Base-by-base conservation (phyloP, 2,329 filamentous ascomycete species). In the Fusarium sp. region DNA sequence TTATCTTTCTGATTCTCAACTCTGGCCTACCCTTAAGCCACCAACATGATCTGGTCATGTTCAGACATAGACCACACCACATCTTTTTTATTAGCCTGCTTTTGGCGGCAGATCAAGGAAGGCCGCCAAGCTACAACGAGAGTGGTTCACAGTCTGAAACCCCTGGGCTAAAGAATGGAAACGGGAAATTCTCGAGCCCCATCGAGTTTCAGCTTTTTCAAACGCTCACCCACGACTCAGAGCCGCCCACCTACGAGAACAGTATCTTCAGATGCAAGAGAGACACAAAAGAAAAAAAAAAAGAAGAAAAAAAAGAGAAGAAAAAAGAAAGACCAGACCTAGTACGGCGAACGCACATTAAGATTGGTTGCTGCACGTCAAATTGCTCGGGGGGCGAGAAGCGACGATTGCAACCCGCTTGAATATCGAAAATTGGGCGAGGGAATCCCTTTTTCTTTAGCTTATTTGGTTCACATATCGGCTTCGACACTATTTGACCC, bases 301-400 rank as follows among this genome's bases (percentile, higher is more conserved):
- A 49, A 23, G n/a, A 46, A 38, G n/a, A n/a, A n/a, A n/a, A n/a
- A n/a, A 23, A 23, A 14, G 10, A 21, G 37, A 37, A 27, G 27
- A 42, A 14, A 38, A 38, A 49, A 23, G n/a, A 46, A 38, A 23
- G 15, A 19, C 43, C 43, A 52, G 45, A 52, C 31, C 9, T n/a
- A 45, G 48, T 37, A 51, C 27, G 38, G 21, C 29, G 27, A 29
- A 13, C 23, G 11, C 25, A 48, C 49, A 38, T 44, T 63, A 54
- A 65, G 35, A 64, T 66, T 60, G 43, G 43, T 60, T 63, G 49
- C 57, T 70, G 65, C 67, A 62, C 51, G 58, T 67, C 67, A 70
- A 67, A 70, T 69, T 70, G 51, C 47, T 47, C 37, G 45, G 49
- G 19, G 19, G 27, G 21, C 60, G 31, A 53, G 60, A 55, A 63